Evolutionary conservation across 108 stramenopile genomes (phyloP), one percentile per base, ranked within the genome.

Genomic region (Cyclotella distinguenda): DNA sequence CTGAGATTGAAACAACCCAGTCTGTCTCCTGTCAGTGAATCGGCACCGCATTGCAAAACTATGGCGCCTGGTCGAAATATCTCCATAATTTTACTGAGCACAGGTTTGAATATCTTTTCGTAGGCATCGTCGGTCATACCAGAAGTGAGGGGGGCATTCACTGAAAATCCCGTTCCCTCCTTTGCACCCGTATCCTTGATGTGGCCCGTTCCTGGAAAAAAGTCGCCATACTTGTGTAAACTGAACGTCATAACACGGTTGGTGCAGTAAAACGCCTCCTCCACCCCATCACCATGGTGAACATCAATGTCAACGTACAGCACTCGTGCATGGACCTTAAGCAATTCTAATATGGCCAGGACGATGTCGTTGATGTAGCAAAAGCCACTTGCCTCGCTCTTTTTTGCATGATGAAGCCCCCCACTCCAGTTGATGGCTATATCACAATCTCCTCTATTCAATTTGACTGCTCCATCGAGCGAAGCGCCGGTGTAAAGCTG

Each of bases 301-400:
- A 99, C 95, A 82, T 99, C 99, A 69, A 99, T 99, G 70, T 99
- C 99, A 51, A 99, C 91, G 79, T 99, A 99, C 13, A 99, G 87
- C 16, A 99, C 99, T 10, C 99, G 81, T 0, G 97, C 93, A 80
- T 99, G 97, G 22, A 95, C 83, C 82, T 99, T 99, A 48, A 99
- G 87, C 47, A 99, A 81, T 77, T 99, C 99, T 50, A 99, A 67
- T 58, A 99, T 99, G 22, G 98, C 98, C 69, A 99, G 75, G 0
- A 99, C 99, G 68, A 98, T 98, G 75, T 99, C 98, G 64, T 99
- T 99, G 64, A 99, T 88, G 77, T 96, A 98, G 71, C 97, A 97
- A 66, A 97, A 97, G 6, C 96, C 98, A 23, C 83, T 85, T 1
- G 97, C 97, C 77, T 99, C 98, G n/a, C 79, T 64, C 72, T 99